phyloP scores from a whole-genome alignment of 495 filamentous ascomycete species.

The Hypoxylon intermedium region DNA sequence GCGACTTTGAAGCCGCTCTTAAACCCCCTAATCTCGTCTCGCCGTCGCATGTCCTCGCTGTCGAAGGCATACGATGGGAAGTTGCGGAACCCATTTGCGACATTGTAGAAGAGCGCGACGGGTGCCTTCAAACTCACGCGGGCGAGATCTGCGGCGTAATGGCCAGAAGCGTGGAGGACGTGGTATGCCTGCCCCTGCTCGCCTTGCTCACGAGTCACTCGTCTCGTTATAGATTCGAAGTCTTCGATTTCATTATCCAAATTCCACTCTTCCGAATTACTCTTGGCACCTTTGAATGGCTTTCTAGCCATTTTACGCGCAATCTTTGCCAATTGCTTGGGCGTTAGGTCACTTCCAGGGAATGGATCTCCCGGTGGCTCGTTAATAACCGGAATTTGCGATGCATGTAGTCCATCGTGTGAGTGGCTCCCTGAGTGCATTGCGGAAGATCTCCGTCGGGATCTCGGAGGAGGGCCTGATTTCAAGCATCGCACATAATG shows the following conservation, averaged over 20 bases:
- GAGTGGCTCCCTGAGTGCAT: neutral
- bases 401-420: neutral
- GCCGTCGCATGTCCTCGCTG: constrained; percentile 54
- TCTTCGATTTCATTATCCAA: neutral
- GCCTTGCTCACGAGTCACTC: neutral
- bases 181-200: constrained; percentile 33
- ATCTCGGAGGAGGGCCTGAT: neutral
- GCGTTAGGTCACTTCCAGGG: constrained; percentile 6
- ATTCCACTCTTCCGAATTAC: neutral
- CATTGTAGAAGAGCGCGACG: constrained; percentile 41
- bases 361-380: neutral
- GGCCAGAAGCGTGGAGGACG: constrained; percentile 22
- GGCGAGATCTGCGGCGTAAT: constrained; percentile 26
- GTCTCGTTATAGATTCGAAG: constrained; percentile 1
- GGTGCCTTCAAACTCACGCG: constrained; percentile 34
- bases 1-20: constrained; percentile 61
- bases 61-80: constrained; percentile 13
- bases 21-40: constrained; percentile 63
- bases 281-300: neutral
- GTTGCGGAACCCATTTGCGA: constrained; percentile 40
- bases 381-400: neutral
- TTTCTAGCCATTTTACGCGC: constrained; percentile 36
- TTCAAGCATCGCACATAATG: constrained; percentile 60
- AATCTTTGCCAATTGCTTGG: constrained; percentile 23
- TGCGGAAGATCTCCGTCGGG: constrained; percentile 8